phyloP scores from a whole-genome alignment of 805 yeast genomes.

The Jamesozyma piceae region DNA sequence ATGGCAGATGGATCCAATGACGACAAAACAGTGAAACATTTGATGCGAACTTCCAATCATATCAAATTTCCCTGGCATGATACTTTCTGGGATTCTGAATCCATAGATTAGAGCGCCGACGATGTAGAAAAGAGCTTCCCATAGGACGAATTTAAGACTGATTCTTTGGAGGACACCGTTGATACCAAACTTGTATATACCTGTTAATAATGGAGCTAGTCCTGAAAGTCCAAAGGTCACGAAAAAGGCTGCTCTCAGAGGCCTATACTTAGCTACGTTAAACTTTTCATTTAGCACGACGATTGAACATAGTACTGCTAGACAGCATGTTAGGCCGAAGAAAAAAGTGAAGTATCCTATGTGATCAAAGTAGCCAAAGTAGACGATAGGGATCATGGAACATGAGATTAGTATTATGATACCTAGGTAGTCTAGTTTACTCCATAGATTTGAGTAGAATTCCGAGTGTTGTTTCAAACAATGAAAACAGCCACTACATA shows the following conservation, averaged over 20 bases:
- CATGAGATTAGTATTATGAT: slow-evolving; percentile 59
- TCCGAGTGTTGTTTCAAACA: slow-evolving; percentile 58
- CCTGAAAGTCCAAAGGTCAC: slow-evolving; percentile 72
- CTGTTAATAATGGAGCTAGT: slow-evolving; percentile 54
- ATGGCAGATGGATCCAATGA: slow-evolving; percentile 68
- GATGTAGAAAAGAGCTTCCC: slow-evolving; percentile 68
- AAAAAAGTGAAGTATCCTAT: slow-evolving; percentile 22
- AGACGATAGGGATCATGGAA: slow-evolving; percentile 45
- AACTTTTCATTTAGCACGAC: slow-evolving; percentile 61
- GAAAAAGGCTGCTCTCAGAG: slow-evolving; percentile 69
- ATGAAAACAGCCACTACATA: slow-evolving; percentile 60
- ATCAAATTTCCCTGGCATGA: slow-evolving; percentile 56
- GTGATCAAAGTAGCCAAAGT: slow-evolving; percentile 37
- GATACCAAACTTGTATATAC: slow-evolving; percentile 42
- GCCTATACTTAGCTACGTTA: slow-evolving; percentile 56
- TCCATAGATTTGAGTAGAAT: slow-evolving; percentile 44
- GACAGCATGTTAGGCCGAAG: slow-evolving; percentile 35
- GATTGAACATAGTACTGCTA: slow-evolving; percentile 55
- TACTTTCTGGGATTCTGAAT: slow-evolving; percentile 61
- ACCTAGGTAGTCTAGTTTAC: slow-evolving; percentile 68
- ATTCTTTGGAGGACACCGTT: slow-evolving; percentile 43
- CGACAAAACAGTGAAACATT: slow-evolving; percentile 70
- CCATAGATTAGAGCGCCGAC: slow-evolving; percentile 76
- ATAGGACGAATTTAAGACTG: slow-evolving; percentile 49
- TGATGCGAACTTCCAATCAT: slow-evolving; percentile 75